A percentile compares a stretch with the other conserved stretches of the same genome.
These are phyloP conservation scores for Mycena alexandri DNA, from an alignment of 768 basidiomycete genomes.

Conservation along the genomic window DNA sequence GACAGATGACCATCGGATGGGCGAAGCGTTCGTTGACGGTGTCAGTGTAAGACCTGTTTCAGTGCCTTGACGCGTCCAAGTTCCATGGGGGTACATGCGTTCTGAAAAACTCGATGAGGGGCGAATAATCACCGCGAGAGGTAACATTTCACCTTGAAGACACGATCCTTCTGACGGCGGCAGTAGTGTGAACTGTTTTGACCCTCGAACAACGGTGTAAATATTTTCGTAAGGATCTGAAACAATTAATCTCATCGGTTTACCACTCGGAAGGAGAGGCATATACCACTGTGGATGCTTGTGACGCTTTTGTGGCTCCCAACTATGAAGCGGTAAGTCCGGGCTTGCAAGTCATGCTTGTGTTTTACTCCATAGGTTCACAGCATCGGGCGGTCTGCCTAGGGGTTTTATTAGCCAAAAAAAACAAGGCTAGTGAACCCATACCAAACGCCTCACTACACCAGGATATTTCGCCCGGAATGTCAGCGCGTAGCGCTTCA, in stretches of 20 bases:
- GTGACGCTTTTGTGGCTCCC: conserved; percentile 83
- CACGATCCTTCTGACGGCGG: conserved; percentile 93
- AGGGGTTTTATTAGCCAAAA: conserved; percentile 2
- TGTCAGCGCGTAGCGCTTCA: conserved; percentile 68
- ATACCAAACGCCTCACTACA: conserved; percentile 84
- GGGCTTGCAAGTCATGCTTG: not conserved
- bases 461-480: conserved; percentile 78
- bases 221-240: conserved; percentile 94
- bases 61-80: conserved; percentile 63
- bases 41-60: conserved; percentile 46
- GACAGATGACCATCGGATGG: conserved; percentile 88
- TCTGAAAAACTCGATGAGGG: conserved; percentile 53
- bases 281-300: conserved; percentile 86
- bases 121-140: conserved; percentile 2
- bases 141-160: conserved; percentile 69
- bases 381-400: conserved; percentile 85
- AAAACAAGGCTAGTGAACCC: conserved; percentile 35
- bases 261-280: not conserved
- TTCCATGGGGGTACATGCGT: conserved; percentile 74
- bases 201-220: conserved; percentile 87
- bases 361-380: conserved; percentile 81
- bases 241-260: not conserved
- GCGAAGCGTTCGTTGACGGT: conserved; percentile 49
- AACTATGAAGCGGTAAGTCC: conserved; percentile 46
- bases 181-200: conserved; percentile 87